Conservation (phyloP, 331 rosid genomes). For the Malus hybrid region DNA sequence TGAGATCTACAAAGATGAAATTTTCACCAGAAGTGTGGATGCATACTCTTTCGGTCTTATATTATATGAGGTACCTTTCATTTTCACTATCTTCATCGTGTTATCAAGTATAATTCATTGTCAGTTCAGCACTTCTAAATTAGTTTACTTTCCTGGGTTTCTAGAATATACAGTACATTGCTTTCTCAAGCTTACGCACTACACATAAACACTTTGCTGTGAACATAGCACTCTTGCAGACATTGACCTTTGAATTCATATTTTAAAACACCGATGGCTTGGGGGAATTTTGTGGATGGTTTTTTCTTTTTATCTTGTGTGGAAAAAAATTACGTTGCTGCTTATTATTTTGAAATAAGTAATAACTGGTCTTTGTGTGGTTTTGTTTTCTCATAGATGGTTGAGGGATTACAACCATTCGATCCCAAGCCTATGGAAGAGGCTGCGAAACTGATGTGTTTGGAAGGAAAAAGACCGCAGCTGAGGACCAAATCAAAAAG, state of each 20-base stretch:
- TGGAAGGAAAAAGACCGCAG: constrained; percentile 71
- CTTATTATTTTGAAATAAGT: neutral
- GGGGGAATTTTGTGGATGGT: neutral
- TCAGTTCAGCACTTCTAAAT: neutral
- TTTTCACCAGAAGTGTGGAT: constrained; percentile 81
- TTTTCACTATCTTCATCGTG: neutral
- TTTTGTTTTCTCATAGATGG: constrained; percentile 48
- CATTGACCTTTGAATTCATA: neutral
- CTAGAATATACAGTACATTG: neutral
- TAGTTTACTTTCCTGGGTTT: constrained; percentile 3
- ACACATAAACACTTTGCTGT: neutral
- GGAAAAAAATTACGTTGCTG: neutral
- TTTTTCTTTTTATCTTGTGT: neutral
- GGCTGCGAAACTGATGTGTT: constrained; percentile 51
- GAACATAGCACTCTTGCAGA: neutral
- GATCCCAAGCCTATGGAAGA: constrained; percentile 71
- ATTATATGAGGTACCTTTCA: constrained; percentile 65
- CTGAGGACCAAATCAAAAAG: constrained; percentile 71
- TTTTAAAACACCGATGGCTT: neutral
- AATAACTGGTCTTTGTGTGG: neutral
- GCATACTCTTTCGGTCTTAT: constrained; percentile 84
- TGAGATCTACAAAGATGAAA: constrained; percentile 68
- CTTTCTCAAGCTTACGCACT: neutral
- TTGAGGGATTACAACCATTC: constrained; percentile 75
- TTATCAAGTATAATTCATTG: neutral